Conservation (phyloP, 2,329 filamentous ascomycete genomes). For the Ascochyta clinopodiicola region DNA sequence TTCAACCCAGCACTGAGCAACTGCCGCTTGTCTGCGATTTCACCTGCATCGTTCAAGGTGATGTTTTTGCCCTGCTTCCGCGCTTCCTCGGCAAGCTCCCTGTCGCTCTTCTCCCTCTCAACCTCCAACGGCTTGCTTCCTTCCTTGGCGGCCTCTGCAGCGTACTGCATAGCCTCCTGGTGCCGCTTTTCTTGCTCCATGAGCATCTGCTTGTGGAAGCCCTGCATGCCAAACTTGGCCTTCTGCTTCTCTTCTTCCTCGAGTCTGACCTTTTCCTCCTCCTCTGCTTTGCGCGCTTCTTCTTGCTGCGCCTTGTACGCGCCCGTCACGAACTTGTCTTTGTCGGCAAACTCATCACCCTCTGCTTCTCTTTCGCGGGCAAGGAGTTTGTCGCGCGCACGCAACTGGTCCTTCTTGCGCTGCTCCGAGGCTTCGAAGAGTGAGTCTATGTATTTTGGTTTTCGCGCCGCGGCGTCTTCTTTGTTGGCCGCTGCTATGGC, state of each 20-base stretch:
- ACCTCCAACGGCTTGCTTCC: not conserved
- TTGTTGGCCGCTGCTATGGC: slow-evolving; percentile 63
- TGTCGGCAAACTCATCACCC: slow-evolving; percentile 80
- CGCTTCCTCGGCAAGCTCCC: slow-evolving; percentile 71
- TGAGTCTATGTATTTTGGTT: slow-evolving; percentile 80
- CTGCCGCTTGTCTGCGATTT: slow-evolving; percentile 85
- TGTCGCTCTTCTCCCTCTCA: slow-evolving; percentile 62
- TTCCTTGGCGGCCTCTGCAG: slow-evolving; percentile 49
- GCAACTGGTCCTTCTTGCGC: slow-evolving; percentile 77
- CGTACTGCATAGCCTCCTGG: slow-evolving; percentile 72
- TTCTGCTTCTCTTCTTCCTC: slow-evolving; percentile 71
- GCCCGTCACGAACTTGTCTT: slow-evolving; percentile 85
- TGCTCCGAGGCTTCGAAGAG: slow-evolving; percentile 76
- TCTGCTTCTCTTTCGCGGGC: slow-evolving; percentile 79
- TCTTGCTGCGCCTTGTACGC: slow-evolving; percentile 84
- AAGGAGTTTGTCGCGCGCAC: slow-evolving; percentile 81
- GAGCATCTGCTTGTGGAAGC: slow-evolving; percentile 78
- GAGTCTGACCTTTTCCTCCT: slow-evolving; percentile 71
- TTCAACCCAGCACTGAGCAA: slow-evolving; percentile 79
- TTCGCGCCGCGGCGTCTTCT: slow-evolving; percentile 63
- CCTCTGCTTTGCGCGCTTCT: slow-evolving; percentile 73
- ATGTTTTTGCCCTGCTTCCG: slow-evolving; percentile 69
- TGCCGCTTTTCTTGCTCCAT: slow-evolving; percentile 74
- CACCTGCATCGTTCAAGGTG: slow-evolving; percentile 79
- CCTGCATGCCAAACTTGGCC: slow-evolving; percentile 73